Evolutionary conservation across 345 rosid species (phyloP).

Genomic region (Pugionium dolabratum): DNA sequence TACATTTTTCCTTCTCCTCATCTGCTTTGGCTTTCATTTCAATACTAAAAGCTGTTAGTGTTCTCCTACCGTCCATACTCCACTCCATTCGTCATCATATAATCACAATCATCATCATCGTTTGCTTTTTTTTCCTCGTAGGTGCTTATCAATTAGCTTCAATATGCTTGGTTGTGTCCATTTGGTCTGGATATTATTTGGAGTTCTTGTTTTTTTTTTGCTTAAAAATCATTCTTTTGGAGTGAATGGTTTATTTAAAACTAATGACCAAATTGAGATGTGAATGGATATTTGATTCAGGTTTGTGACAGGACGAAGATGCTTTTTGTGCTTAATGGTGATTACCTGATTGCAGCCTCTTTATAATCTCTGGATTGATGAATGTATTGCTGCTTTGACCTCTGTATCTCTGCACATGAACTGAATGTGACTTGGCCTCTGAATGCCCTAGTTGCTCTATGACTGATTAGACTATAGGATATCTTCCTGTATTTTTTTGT

Average conservation of each 20-base stretch:
- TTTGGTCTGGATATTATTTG: background rate
- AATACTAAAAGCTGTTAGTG: background rate
- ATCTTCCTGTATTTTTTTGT: slow-evolving; percentile 40
- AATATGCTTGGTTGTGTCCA: background rate
- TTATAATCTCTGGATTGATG: slow-evolving; percentile 72
- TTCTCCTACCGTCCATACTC: background rate
- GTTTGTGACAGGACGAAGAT: slow-evolving; percentile 90
- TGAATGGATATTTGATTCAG: slow-evolving; percentile 88
- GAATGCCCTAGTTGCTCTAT: slow-evolving; percentile 53
- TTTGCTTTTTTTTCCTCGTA: background rate
- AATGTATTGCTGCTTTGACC: slow-evolving; percentile 68
- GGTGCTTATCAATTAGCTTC: background rate
- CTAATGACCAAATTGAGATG: slow-evolving; percentile 67
- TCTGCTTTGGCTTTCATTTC: slow-evolving; percentile 4
- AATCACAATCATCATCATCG: background rate
- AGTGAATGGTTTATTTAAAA: slow-evolving; percentile 32
- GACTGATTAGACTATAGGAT: slow-evolving; percentile 49
- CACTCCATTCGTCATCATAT: too few species aligned
- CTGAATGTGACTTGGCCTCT: slow-evolving; percentile 61
- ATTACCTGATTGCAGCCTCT: slow-evolving; percentile 74
- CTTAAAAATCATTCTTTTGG: slow-evolving; percentile 1
- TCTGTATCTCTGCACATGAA: slow-evolving; percentile 50
- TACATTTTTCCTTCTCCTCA: background rate
- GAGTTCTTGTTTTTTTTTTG: slow-evolving; percentile 4
- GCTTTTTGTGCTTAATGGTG: slow-evolving; percentile 92